These are phyloP conservation scores for Phaeosphaeriaceae sp. DNA, from an alignment of 2,329 filamentous ascomycete species.

Conservation along the genomic window DNA sequence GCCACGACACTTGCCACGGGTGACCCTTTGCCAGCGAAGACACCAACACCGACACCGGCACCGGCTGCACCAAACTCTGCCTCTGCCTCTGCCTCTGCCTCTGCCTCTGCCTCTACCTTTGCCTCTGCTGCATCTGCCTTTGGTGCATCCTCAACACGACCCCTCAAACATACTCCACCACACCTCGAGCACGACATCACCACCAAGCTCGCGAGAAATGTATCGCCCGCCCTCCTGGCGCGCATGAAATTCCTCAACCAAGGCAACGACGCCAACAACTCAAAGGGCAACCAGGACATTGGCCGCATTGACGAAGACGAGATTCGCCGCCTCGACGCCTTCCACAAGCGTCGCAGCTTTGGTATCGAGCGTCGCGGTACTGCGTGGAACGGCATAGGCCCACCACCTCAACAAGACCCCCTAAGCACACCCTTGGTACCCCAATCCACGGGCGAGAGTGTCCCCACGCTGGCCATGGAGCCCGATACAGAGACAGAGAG, in stretches of 20 bases:
- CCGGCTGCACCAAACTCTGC: slow-evolving; percentile 5
- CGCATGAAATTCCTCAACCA: slow-evolving; percentile 54
- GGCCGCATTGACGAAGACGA: slow-evolving; percentile 75
- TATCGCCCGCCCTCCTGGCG: slow-evolving; percentile 52
- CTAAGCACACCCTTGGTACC: slow-evolving; percentile 31
- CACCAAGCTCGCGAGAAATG: slow-evolving; percentile 47
- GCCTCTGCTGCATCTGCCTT: slow-evolving; percentile 5
- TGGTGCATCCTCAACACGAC: slow-evolving; percentile 17
- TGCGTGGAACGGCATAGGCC: slow-evolving; percentile 67
- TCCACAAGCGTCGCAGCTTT: slow-evolving; percentile 63
- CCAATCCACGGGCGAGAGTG: slow-evolving; percentile 46
- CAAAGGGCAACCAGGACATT: slow-evolving; percentile 51
- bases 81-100: slow-evolving; percentile 3
- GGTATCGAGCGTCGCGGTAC: slow-evolving; percentile 70
- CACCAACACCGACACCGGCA: not conserved
- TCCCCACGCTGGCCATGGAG: slow-evolving; percentile 47
- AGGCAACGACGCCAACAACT: slow-evolving; percentile 39
- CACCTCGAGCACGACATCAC: slow-evolving; percentile 32
- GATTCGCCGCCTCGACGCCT: slow-evolving; percentile 71
- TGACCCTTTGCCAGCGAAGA: slow-evolving; percentile 27
- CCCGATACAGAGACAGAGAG: slow-evolving; percentile 52
- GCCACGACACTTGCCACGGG: slow-evolving; percentile 17
- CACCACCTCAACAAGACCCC: slow-evolving; percentile 15
- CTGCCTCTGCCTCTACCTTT: slow-evolving; percentile 7
- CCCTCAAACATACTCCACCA: slow-evolving; percentile 18